Percentiles rank a stretch among this genome's conserved stretches.
phyloP scores from a whole-genome alignment of 139 green algal genomes.

The Picochlorum sp. region DNA sequence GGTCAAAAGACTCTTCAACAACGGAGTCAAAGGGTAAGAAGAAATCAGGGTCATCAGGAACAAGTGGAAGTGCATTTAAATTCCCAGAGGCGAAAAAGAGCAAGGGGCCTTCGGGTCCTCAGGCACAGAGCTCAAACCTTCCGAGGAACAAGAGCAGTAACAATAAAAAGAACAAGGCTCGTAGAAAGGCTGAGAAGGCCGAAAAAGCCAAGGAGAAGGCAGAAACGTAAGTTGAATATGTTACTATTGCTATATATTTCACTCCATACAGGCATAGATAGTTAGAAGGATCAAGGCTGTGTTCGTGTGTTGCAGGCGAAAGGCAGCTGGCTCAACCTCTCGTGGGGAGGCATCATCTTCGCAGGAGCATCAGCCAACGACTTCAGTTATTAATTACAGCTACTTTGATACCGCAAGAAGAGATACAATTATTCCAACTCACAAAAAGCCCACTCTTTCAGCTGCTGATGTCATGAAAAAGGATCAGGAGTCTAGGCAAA shows the following conservation, averaged over 20 bases:
- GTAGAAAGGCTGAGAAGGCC: constrained; percentile 3
- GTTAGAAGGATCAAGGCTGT: too few species aligned
- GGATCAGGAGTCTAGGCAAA: constrained; percentile 1
- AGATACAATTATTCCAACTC: constrained; percentile 1
- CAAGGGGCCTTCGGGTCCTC: too few species aligned
- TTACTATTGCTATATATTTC: too few species aligned
- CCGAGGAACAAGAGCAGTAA: constrained; percentile 9
- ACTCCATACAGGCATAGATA: too few species aligned
- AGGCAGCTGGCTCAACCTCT: too few species aligned
- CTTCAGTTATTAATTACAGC: constrained; percentile 13
- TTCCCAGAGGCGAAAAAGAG: background rate
- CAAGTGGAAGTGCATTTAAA: constrained; percentile 13
- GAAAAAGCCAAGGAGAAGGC: background rate
- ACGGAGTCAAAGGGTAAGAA: too few species aligned
- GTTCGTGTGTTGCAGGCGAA: too few species aligned
- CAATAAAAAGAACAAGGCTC: constrained; percentile 16
- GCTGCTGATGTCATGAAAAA: constrained; percentile 12
- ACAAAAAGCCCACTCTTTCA: constrained; percentile 7
- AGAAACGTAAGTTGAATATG: background rate
- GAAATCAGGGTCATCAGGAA: background rate
- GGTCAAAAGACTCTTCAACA: background rate
- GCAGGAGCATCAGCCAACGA: background rate
- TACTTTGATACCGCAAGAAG: constrained; percentile 13
- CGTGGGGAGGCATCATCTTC: too few species aligned
- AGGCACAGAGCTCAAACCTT: background rate